Evolutionary conservation across 129 eudicot genomes (phyloP).

Genomic region (Calendula officinalis): DNA sequence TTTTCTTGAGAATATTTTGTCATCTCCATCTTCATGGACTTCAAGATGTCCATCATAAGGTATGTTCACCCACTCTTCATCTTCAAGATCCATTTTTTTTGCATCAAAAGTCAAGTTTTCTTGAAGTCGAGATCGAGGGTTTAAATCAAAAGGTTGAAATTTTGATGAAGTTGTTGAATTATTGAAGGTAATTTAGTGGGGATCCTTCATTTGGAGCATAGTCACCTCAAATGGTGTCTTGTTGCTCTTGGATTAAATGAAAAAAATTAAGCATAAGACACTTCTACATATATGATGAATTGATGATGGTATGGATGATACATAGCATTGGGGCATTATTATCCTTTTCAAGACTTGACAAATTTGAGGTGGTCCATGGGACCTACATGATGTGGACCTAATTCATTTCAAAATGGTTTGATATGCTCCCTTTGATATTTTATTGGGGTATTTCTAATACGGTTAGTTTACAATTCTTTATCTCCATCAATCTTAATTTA

Average conservation of each 20-base stretch:
- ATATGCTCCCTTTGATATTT: slow-evolving; percentile 28
- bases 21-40: slow-evolving; percentile 52
- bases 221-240: slow-evolving; percentile 42
- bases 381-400: slow-evolving; percentile 34
- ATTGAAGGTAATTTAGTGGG: slow-evolving; percentile 48
- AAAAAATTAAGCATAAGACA: slow-evolving; percentile 11
- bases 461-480: slow-evolving; percentile 12
- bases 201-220: slow-evolving; percentile 31
- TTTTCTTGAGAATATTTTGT: slow-evolving; percentile 44
- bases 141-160: not conserved
- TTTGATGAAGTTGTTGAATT: slow-evolving; percentile 24
- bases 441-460: slow-evolving; percentile 11
- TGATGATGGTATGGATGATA: slow-evolving; percentile 22
- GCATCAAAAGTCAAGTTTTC: slow-evolving; percentile 10
- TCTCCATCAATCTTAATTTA: slow-evolving; percentile 5
- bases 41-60: slow-evolving; percentile 69
- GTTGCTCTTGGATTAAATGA: slow-evolving; percentile 31
- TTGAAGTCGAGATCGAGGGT: slow-evolving; percentile 11
- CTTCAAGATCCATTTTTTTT: slow-evolving; percentile 68
- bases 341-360: slow-evolving; percentile 36
- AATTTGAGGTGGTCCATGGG: slow-evolving; percentile 42
- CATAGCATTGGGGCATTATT: slow-evolving; percentile 24
- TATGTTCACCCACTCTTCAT: slow-evolving; percentile 73
- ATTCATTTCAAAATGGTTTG: slow-evolving; percentile 22
- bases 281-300: slow-evolving; percentile 1